Evolutionary conservation across 106 monocot species (phyloP).

Genomic region (Phalaenopsis equestris): DNA sequence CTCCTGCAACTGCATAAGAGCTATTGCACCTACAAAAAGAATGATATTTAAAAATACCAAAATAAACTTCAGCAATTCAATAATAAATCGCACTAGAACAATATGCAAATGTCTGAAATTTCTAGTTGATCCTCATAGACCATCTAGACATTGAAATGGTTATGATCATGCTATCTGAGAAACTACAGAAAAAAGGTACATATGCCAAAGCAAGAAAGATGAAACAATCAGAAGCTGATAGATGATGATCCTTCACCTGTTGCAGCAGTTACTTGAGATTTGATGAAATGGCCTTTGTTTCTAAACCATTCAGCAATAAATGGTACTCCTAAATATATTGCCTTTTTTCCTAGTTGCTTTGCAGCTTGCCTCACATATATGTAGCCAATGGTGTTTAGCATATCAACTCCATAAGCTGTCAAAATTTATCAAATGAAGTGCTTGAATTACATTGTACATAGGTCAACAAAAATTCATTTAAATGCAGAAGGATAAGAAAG

Average conservation of each 20-base stretch:
- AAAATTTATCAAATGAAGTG: slow-evolving; percentile 4
- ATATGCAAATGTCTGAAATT: not conserved
- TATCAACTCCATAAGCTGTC: slow-evolving; percentile 93
- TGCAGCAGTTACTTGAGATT: slow-evolving; percentile 94
- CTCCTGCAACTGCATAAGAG: slow-evolving; percentile 93
- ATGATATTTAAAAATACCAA: not conserved
- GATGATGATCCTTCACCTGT: slow-evolving; percentile 42
- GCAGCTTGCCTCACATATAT: slow-evolving; percentile 94
- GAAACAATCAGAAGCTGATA: not conserved
- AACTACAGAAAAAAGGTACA: not conserved
- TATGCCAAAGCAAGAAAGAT: not conserved
- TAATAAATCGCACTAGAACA: not conserved
- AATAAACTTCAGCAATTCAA: not conserved
- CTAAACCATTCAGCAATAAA: slow-evolving; percentile 99
- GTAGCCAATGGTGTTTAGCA: slow-evolving; percentile 95
- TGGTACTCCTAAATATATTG: slow-evolving; percentile 80
- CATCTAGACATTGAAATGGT: not conserved
- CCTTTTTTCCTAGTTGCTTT: slow-evolving; percentile 93
- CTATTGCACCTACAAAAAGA: slow-evolving; percentile 61
- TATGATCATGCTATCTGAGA: slow-evolving; percentile 1
- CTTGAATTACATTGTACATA: not conserved
- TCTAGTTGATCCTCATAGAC: not conserved
- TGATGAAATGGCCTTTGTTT: slow-evolving; percentile 97
- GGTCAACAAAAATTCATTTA: not conserved
- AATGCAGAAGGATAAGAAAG: not conserved